A percentile compares a stretch with the other conserved stretches of the same genome.
Conservation (phyloP, 2,329 filamentous ascomycete species). For the Sclerotinia minor region DNA sequence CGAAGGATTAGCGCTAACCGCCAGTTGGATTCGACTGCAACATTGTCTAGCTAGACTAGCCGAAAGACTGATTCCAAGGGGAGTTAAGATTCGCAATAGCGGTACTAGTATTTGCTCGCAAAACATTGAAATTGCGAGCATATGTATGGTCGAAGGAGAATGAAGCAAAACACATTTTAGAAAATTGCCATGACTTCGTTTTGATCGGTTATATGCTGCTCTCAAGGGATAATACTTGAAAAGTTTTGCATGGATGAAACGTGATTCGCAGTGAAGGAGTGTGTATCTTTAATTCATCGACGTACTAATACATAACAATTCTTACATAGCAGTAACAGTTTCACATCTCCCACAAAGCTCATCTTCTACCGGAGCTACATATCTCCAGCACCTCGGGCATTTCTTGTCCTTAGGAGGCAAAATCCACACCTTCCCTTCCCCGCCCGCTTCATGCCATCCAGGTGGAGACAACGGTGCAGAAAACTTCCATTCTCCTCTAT, state of each 20-base stretch:
- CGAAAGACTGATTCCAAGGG: neutral
- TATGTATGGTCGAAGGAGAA: neutral
- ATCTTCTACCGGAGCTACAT: conserved; percentile 66
- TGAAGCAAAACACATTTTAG: neutral
- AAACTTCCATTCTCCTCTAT: conserved; percentile 49
- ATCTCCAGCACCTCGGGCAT: conserved; percentile 88
- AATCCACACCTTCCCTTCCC: conserved; percentile 35
- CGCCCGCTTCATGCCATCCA: conserved; percentile 21
- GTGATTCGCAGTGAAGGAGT: neutral
- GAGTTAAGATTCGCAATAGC: neutral
- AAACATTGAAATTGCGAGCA: neutral
- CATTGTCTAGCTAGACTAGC: neutral
- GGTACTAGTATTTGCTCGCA: neutral
- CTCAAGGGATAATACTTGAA: neutral
- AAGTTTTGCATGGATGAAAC: neutral
- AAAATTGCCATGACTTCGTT: neutral
- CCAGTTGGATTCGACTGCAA: neutral
- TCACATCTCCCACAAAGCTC: conserved; percentile 73
- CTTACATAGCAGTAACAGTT: conserved; percentile 39
- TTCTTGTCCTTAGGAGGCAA: conserved; percentile 59
- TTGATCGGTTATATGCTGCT: neutral
- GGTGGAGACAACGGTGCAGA: conserved; percentile 33
- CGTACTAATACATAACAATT: neutral
- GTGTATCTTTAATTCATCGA: conserved; percentile 12
- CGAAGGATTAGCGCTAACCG: neutral